Conservation (phyloP, 495 filamentous ascomycete genomes). For the Daldinia grandis region DNA sequence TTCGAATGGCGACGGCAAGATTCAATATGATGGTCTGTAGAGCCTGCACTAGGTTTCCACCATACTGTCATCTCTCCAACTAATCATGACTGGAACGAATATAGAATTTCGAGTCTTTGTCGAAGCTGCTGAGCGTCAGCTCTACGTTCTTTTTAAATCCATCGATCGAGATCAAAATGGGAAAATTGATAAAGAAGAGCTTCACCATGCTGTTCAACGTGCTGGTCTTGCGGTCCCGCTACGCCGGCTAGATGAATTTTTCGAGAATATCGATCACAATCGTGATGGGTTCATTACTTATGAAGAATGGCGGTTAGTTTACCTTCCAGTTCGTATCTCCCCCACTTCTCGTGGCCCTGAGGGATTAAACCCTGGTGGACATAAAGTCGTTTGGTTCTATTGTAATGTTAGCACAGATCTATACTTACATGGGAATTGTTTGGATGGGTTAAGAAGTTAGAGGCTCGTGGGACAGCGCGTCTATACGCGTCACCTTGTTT, state of each 20-base stretch:
- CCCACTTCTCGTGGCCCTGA: conserved; percentile 13
- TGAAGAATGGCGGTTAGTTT: conserved; percentile 91
- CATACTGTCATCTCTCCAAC: not conserved
- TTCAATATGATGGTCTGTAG: conserved; percentile 80
- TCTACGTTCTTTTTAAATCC: conserved; percentile 80
- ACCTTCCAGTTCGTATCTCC: conserved; percentile 10
- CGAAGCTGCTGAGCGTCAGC: conserved; percentile 80
- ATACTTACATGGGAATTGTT: not conserved
- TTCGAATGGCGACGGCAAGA: conserved; percentile 83
- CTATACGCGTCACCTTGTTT: not conserved
- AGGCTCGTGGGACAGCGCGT: not conserved
- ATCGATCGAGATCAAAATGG: conserved; percentile 90
- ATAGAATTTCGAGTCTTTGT: conserved; percentile 91
- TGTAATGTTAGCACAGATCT: not conserved
- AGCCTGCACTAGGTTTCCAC: not conserved
- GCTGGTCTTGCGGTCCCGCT: conserved; percentile 82
- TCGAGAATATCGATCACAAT: conserved; percentile 87
- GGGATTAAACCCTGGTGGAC: conserved; percentile 29
- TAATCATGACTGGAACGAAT: conserved; percentile 11
- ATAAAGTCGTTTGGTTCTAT: not conserved
- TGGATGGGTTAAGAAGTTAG: not conserved
- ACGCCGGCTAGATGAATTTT: conserved; percentile 83
- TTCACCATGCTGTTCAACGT: conserved; percentile 76
- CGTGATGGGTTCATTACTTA: conserved; percentile 88
- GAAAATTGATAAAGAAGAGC: conserved; percentile 85